Conservation (phyloP, 176 grass and related monocot species). For the Cocos nucifera region DNA sequence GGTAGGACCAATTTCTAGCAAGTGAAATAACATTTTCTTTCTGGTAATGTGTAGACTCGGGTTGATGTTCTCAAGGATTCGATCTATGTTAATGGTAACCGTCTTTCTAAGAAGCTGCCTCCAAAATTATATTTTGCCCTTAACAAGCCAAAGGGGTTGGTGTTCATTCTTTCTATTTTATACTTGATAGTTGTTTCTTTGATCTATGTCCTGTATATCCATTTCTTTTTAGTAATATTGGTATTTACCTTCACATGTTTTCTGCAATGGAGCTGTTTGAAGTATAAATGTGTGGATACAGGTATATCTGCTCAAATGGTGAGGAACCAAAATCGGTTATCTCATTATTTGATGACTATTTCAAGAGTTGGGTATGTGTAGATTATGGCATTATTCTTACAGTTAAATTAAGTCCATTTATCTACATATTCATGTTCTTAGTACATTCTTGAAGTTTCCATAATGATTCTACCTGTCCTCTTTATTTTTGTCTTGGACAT, state of each 20-base stretch:
- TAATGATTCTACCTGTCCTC: background rate
- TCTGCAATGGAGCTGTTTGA: too few relatives aligned
- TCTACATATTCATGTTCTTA: background rate
- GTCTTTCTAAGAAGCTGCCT: conserved; percentile 77
- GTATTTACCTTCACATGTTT: too few relatives aligned
- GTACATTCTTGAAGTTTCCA: background rate
- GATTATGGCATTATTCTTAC: conserved; percentile 18
- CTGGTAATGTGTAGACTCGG: conserved; percentile 43
- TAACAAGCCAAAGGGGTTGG: conserved; percentile 93
- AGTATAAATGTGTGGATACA: conserved; percentile 6
- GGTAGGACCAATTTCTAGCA: background rate
- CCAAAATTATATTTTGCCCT: conserved; percentile 82
- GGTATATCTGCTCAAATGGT: conserved; percentile 79
- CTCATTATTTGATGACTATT: conserved; percentile 67
- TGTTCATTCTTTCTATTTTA: conserved; percentile 8
- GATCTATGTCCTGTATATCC: too few relatives aligned
- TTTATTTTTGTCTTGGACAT: too few relatives aligned
- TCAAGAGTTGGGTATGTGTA: conserved; percentile 78
- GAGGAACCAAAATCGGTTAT: conserved; percentile 84
- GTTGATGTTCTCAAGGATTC: conserved; percentile 85
- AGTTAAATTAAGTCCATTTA: background rate
- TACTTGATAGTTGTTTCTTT: too few relatives aligned
- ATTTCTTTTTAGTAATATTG: too few relatives aligned
- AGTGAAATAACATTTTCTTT: conserved; percentile 5
- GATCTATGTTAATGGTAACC: conserved; percentile 86